These are phyloP conservation scores for Annulohypoxylon bovei DNA, from an alignment of 495 filamentous ascomycete species.

Conservation along the genomic window DNA sequence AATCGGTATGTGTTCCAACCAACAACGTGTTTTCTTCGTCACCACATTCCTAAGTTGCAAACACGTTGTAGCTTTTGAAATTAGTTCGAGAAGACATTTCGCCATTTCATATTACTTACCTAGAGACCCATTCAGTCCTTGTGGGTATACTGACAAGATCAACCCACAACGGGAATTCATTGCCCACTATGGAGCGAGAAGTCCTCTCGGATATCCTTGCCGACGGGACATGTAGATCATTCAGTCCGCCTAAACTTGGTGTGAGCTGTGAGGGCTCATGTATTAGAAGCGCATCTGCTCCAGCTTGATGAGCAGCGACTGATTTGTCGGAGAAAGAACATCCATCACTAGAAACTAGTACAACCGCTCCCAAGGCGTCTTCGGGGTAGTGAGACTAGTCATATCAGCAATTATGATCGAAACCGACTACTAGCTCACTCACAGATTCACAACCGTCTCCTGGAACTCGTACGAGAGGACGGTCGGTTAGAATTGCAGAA, in stretches of 20 bases:
- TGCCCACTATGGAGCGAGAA: neutral
- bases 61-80: conserved; percentile 64
- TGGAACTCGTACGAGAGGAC: conserved; percentile 15
- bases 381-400: conserved; percentile 60
- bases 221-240: conserved; percentile 52
- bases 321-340: conserved; percentile 66
- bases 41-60: conserved; percentile 68
- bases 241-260: conserved; percentile 55
- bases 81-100: conserved; percentile 52
- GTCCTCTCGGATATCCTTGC: conserved; percentile 39
- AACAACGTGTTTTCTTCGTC: conserved; percentile 65
- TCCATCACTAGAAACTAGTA: conserved; percentile 62
- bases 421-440: neutral
- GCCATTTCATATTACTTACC: conserved; percentile 47
- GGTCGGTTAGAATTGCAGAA: neutral
- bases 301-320: conserved; percentile 58
- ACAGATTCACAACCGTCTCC: conserved; percentile 13
- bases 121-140: conserved; percentile 9
- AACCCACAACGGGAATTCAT: conserved; percentile 54
- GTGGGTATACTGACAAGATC: conserved; percentile 6
- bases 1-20: conserved; percentile 70
- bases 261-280: conserved; percentile 64
- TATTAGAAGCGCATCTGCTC: conserved; percentile 62
- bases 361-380: conserved; percentile 59
- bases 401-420: neutral